Conservation (phyloP, 2,329 filamentous ascomycete genomes). For the Ceratocystis variospora region DNA sequence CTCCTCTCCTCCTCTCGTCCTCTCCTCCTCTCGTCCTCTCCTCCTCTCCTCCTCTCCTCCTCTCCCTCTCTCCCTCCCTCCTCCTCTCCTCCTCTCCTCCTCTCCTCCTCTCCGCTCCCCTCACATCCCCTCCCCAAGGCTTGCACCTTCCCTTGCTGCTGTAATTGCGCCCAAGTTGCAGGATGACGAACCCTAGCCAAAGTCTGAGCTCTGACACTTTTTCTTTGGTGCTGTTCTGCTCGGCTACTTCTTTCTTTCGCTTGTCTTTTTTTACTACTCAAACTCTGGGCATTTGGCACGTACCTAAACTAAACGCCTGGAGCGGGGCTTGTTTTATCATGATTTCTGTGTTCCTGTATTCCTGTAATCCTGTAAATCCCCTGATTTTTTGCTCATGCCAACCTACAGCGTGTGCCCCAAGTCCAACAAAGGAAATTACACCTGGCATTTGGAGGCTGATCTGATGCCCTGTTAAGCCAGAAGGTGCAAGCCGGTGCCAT, state of each 20-base stretch:
- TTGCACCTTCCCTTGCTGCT: background rate
- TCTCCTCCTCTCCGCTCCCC: background rate
- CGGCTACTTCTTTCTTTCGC: too few relatives aligned
- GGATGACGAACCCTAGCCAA: background rate
- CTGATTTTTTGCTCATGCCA: background rate
- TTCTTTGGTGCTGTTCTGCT: background rate
- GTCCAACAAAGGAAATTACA: background rate
- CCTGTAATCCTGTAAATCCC: slow-evolving; percentile 1
- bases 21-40: background rate
- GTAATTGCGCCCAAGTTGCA: background rate
- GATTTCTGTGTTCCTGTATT: slow-evolving; percentile 5
- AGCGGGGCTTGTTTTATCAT: slow-evolving; percentile 7
- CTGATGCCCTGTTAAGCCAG: background rate
- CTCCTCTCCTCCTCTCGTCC: background rate
- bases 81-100: background rate
- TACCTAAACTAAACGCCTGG: background rate
- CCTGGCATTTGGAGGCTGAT: background rate
- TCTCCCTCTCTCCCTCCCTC: background rate
- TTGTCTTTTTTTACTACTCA: background rate
- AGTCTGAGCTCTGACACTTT: background rate
- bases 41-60: background rate
- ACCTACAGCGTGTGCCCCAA: background rate
- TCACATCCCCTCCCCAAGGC: background rate
- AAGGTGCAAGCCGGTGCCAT: background rate
- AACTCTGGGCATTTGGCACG: background rate